Conservation (phyloP, 352 stramenopile species). For the Pythium graminicola region DNA sequence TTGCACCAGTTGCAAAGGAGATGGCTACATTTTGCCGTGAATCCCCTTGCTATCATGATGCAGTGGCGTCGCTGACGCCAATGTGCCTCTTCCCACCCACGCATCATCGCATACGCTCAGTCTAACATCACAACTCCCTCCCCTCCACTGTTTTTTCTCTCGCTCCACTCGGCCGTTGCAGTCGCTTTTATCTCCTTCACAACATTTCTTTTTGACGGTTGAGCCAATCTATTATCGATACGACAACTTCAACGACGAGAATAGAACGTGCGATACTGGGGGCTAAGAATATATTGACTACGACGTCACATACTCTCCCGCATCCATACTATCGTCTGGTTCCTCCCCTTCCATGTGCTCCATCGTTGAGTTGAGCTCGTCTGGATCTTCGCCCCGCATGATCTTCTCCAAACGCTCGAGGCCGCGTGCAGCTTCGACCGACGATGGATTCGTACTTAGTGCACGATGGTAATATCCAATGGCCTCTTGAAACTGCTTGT, state of each 20-base stretch:
- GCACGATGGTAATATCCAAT: slow-evolving; percentile 66
- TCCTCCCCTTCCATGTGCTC: slow-evolving; percentile 53
- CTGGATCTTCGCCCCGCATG: slow-evolving; percentile 67
- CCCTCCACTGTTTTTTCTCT: not conserved
- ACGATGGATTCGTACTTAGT: slow-evolving; percentile 51
- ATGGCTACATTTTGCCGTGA: not conserved
- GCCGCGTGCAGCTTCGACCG: slow-evolving; percentile 38
- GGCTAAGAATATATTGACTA: too few species aligned
- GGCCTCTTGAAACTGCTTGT: slow-evolving; percentile 61
- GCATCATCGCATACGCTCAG: not conserved
- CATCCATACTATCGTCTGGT: slow-evolving; percentile 47
- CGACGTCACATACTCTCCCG: slow-evolving; percentile 35
- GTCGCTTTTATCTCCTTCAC: too few species aligned
- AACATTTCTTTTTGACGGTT: too few species aligned
- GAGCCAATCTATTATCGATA: too few species aligned
- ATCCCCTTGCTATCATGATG: not conserved
- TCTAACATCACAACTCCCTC: too few species aligned
- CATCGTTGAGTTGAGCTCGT: slow-evolving; percentile 59
- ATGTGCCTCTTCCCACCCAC: too few species aligned
- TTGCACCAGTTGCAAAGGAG: not conserved
- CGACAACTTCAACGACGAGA: too few species aligned
- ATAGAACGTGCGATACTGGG: too few species aligned
- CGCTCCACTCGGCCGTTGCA: too few species aligned
- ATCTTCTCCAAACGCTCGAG: slow-evolving; percentile 74
- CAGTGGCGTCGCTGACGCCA: not conserved